These are phyloP conservation scores for Basidiobolus meristosporus DNA, from an alignment of 371 early-diverging fungal species.

Conservation along the genomic window DNA sequence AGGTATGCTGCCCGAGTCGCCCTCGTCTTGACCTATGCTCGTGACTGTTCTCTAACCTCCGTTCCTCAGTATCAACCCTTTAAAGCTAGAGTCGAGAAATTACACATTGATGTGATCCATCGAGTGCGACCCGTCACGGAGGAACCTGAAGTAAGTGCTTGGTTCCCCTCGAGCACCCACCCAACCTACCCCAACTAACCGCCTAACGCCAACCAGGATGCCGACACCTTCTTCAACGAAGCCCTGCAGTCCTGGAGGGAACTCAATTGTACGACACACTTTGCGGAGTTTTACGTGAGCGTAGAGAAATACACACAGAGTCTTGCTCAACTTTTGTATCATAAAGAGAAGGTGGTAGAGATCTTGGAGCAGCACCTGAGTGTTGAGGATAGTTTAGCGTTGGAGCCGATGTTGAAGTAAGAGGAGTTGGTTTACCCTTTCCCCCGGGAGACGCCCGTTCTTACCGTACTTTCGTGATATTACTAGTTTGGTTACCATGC, in stretches of 20 bases:
- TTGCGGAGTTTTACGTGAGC: constrained; percentile 40
- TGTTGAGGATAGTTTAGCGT: constrained; percentile 30
- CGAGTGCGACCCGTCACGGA: constrained; percentile 24
- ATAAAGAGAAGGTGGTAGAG: constrained; percentile 58
- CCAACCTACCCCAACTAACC: neutral
- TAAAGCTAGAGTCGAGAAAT: constrained; percentile 42
- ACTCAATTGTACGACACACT: constrained; percentile 67
- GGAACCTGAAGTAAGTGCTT: constrained; percentile 22
- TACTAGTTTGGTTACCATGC: constrained; percentile 44
- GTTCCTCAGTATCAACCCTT: constrained; percentile 53
- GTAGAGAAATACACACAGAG: constrained; percentile 43
- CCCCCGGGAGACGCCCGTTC: too few relatives aligned
- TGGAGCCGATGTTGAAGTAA: constrained; percentile 60
- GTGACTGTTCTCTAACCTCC: neutral
- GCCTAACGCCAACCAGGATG: constrained; percentile 10
- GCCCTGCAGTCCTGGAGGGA: constrained; percentile 62
- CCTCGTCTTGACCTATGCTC: neutral
- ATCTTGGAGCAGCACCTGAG: constrained; percentile 40
- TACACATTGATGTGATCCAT: constrained; percentile 51
- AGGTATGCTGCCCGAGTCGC: too few relatives aligned
- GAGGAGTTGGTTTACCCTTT: constrained; percentile 3
- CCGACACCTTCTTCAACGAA: constrained; percentile 70
- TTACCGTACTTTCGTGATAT: neutral
- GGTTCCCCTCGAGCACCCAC: neutral
- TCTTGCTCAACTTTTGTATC: constrained; percentile 69